phyloP scores from a whole-genome alignment of 768 basidiomycete genomes.

The Lactarius evosmus region DNA sequence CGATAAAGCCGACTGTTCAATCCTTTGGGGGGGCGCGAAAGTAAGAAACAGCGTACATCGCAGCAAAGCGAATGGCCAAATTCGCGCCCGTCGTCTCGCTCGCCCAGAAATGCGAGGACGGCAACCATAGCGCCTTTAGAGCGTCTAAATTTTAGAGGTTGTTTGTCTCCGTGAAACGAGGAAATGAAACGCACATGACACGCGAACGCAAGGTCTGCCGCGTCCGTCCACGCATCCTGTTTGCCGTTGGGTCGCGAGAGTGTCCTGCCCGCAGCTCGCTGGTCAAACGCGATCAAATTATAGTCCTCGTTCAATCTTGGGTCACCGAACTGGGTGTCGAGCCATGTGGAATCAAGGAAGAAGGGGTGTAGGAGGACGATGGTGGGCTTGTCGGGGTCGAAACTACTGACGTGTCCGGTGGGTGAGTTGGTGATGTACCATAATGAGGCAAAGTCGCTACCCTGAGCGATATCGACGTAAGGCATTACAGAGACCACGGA shows the following conservation, averaged over 20 bases:
- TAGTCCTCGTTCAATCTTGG: conserved; percentile 30
- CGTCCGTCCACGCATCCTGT: conserved; percentile 33
- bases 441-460: conserved; percentile 29
- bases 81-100: conserved; percentile 30
- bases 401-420: conserved; percentile 28
- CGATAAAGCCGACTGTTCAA: neutral
- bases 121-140: conserved; percentile 29
- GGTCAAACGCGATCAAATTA: conserved; percentile 34
- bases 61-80: conserved; percentile 30
- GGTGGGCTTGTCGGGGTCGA: conserved; percentile 31
- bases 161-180: neutral
- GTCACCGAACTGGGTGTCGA: conserved; percentile 31
- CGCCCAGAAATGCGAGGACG: conserved; percentile 33
- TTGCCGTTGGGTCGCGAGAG: conserved; percentile 27
- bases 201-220: conserved; percentile 33
- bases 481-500: conserved; percentile 22
- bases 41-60: conserved; percentile 16
- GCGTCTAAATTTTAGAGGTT: neutral
- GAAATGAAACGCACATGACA: conserved; percentile 21
- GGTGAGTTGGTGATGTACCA: conserved; percentile 34
- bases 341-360: conserved; percentile 33
- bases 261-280: conserved; percentile 30
- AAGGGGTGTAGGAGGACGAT: conserved; percentile 32
- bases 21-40: neutral
- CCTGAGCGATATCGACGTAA: conserved; percentile 28